phyloP scores from a whole-genome alignment of 2,329 filamentous ascomycete species.

The Clonostachys rhizophaga region DNA sequence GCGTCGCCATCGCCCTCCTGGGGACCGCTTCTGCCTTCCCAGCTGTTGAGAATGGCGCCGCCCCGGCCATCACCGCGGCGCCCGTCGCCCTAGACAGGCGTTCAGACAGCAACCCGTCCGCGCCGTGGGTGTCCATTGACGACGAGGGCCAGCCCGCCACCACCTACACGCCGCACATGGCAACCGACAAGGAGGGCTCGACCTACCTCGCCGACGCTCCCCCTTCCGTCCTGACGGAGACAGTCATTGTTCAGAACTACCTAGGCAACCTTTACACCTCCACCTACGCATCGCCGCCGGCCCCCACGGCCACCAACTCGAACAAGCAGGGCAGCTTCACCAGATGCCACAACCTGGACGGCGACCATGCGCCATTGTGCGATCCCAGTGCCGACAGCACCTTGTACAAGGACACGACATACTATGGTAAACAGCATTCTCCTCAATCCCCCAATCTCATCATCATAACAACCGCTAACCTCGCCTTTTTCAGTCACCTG shows the following conservation, averaged over 20 bases:
- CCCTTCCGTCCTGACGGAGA: slow-evolving; percentile 41
- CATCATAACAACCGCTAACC: background rate
- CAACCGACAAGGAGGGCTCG: slow-evolving; percentile 36
- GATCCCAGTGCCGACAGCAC: slow-evolving; percentile 35
- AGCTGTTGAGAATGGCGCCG: slow-evolving; percentile 13
- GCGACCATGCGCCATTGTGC: slow-evolving; percentile 45
- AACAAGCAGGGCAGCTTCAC: slow-evolving; percentile 42
- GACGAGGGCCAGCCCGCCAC: slow-evolving; percentile 34
- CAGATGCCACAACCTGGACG: slow-evolving; percentile 42
- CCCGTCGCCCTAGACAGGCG: slow-evolving; percentile 15
- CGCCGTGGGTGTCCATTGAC: slow-evolving; percentile 47
- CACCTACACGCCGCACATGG: slow-evolving; percentile 44
- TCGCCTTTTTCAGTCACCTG: slow-evolving; percentile 41
- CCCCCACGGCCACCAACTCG: slow-evolving; percentile 34
- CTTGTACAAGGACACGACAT: slow-evolving; percentile 38
- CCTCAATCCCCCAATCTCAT: too few relatives aligned
- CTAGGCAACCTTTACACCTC: slow-evolving; percentile 31
- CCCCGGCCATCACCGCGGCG: slow-evolving; percentile 6
- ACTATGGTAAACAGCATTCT: slow-evolving; percentile 38
- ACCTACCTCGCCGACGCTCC: slow-evolving; percentile 28
- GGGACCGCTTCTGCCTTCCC: slow-evolving; percentile 19
- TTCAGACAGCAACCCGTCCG: slow-evolving; percentile 17
- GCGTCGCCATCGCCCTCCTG: slow-evolving; percentile 13
- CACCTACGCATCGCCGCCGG: slow-evolving; percentile 32
- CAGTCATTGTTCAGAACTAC: slow-evolving; percentile 28